A percentile compares a stretch with the other conserved stretches of the same genome.
Conservation (phyloP, 768 basidiomycete species). For the Mycena olivaceomarginata region DNA sequence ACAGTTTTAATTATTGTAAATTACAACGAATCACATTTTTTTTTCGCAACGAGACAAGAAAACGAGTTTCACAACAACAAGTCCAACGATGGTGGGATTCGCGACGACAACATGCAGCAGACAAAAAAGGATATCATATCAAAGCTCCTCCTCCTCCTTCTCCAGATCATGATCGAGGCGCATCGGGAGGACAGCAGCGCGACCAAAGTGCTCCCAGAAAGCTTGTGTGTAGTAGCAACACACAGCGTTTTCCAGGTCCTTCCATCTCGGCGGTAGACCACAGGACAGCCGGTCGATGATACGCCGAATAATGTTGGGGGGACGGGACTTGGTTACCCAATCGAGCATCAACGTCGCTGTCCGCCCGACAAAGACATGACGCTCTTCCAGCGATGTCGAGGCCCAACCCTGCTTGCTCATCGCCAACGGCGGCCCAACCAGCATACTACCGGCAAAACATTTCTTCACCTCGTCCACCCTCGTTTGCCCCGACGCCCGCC, state of each 20-base stretch:
- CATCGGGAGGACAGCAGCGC: conserved; percentile 6
- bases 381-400: background rate
- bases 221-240: background rate
- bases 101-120: background rate
- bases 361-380: background rate
- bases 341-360: background rate
- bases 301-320: background rate
- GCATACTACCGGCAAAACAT: no score
- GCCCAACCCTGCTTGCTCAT: no score
- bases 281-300: no score
- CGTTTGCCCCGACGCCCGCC: no score
- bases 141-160: background rate
- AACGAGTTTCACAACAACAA: no score
- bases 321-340: background rate
- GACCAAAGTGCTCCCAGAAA: conserved; percentile 17
- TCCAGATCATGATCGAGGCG: conserved; percentile 2
- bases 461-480: no score
- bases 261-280: no score
- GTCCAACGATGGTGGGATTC: background rate
- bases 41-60: no score
- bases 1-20: no score
- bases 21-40: no score
- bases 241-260: background rate
- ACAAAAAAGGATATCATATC: no score
- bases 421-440: no score